Evolutionary conservation across 768 basidiomycete species (phyloP).

Genomic region (Tephrocybe sp.): DNA sequence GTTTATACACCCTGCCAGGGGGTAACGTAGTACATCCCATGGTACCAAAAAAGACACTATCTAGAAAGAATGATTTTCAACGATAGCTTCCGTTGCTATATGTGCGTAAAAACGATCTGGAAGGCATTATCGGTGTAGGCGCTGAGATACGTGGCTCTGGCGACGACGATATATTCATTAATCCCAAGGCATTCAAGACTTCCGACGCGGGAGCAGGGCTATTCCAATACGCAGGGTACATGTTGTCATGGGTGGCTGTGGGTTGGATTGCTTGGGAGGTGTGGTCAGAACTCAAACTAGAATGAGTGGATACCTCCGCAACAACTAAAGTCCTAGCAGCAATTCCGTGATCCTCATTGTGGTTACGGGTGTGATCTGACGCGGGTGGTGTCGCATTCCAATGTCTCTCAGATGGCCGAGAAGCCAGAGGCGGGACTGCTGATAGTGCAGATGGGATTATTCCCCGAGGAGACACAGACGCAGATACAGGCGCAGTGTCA

Average conservation of each 20-base stretch:
- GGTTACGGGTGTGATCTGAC: too few relatives aligned
- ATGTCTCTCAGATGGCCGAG: not conserved
- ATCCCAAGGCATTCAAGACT: conserved; percentile 8
- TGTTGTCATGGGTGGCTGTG: not conserved
- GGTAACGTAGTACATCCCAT: too few relatives aligned
- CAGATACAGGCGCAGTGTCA: not conserved
- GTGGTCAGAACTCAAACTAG: conserved; percentile 1
- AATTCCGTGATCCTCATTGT: not conserved
- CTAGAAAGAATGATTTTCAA: too few relatives aligned
- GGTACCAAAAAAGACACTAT: too few relatives aligned
- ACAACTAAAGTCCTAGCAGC: not conserved
- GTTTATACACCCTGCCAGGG: too few relatives aligned
- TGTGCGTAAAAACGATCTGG: conserved; percentile 5
- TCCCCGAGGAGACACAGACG: not conserved
- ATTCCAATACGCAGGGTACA: not conserved
- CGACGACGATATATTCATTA: conserved; percentile 7
- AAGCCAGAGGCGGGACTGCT: not conserved
- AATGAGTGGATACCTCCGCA: conserved; percentile 4
- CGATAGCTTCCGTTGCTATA: conserved; percentile 1
- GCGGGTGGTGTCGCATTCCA: not conserved
- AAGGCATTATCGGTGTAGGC: conserved; percentile 10
- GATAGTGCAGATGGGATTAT: too few relatives aligned
- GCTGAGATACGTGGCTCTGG: conserved; percentile 14
- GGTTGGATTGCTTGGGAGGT: conserved; percentile 2
- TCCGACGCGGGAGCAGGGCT: not conserved